These are phyloP conservation scores for Paraphaeosphaeria sporulosa DNA, from an alignment of 2,329 filamentous ascomycete species.

Conservation along the genomic window DNA sequence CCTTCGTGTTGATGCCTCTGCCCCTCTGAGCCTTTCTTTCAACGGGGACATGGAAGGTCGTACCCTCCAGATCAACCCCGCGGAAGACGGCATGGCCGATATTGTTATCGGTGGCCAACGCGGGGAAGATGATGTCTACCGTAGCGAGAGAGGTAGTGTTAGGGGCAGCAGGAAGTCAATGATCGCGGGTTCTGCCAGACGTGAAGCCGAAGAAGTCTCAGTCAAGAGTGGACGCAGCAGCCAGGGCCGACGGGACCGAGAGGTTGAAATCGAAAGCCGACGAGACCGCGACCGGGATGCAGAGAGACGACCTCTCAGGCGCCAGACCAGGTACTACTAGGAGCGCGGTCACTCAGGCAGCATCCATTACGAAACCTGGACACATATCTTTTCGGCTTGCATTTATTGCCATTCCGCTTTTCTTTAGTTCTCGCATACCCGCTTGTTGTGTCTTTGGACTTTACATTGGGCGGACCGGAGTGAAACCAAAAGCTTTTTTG, in stretches of 20 bases:
- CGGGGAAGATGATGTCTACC: conserved; percentile 33
- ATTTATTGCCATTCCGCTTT: conserved; percentile 13
- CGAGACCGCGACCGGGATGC: conserved; percentile 25
- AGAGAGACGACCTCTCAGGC: conserved; percentile 33
- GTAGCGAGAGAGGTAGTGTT: conserved; percentile 39
- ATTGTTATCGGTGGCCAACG: conserved; percentile 42
- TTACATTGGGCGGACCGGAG: conserved; percentile 30
- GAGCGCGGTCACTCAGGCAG: conserved; percentile 3
- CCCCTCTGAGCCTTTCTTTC: conserved; percentile 43
- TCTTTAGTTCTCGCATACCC: conserved; percentile 18
- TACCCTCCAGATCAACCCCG: conserved; percentile 42
- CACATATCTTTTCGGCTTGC: neutral
- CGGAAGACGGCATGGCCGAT: conserved; percentile 46
- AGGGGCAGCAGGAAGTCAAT: conserved; percentile 28
- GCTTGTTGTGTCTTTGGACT: conserved; percentile 14
- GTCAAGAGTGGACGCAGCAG: conserved; percentile 37
- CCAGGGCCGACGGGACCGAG: conserved; percentile 35
- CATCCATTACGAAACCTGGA: neutral
- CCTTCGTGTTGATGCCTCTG: conserved; percentile 43
- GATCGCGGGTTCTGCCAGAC: conserved; percentile 23
- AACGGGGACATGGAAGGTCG: conserved; percentile 50
- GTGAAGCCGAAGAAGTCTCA: conserved; percentile 41
- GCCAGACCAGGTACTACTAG: conserved; percentile 31
- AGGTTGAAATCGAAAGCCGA: conserved; percentile 8
- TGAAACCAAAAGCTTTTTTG: conserved; percentile 31